Base-by-base conservation (phyloP, 1,284 basidiomycete genomes). In the Papiliotrema laurentii region DNA sequence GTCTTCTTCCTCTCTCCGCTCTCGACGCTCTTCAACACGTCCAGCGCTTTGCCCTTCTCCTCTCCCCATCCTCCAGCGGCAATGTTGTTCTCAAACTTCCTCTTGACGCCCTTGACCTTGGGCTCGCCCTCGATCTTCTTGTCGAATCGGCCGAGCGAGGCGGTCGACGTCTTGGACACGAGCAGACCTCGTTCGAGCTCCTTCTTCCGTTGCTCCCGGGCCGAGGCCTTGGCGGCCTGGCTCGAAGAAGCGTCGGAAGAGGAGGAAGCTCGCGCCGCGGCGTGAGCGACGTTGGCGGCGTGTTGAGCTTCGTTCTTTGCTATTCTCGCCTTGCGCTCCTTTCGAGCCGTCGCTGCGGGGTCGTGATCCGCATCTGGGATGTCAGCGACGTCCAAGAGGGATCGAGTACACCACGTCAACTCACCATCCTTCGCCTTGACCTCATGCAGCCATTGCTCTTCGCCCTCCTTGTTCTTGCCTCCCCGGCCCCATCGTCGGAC, bases 361-460 rank as follows among this genome's bases (percentile, higher is more conserved):
- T 97, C 86, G 56, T 81, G 61, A 47, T 59, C 59, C 49, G 60
- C 54, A 16, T 56, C 64, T 65, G 31, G 9, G 13, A 28, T 16
- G 18, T 40, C 18, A 50, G 6, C 22, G 9, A 25, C 24, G 19
- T 38, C 26, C 37, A 33, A 6, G 16, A 22, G 39, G 39, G 26
- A 33, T 26, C 13, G 7, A 11, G 18, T 40, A 26, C 5, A 19
- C 5, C 19, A 19, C 11, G 35, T 11, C 26, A 16, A 79, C 86
- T 55, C 58, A 91, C 90, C 84, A 62, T 86, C 87, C 66, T 90
- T 84, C 40, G 79, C 78, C 63, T 88, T 89, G 43, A 97, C 85
- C 70, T 93, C 91, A 47, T 88, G 85, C 54, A 96, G 80, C 94
- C 94, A 97, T 69, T 93, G 88, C 14, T 83, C 82, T 76, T 97